Evolutionary conservation across 345 rosid species (phyloP), one percentile per base, ranked within the genome.

Genomic region (Acer yangbiense): DNA sequence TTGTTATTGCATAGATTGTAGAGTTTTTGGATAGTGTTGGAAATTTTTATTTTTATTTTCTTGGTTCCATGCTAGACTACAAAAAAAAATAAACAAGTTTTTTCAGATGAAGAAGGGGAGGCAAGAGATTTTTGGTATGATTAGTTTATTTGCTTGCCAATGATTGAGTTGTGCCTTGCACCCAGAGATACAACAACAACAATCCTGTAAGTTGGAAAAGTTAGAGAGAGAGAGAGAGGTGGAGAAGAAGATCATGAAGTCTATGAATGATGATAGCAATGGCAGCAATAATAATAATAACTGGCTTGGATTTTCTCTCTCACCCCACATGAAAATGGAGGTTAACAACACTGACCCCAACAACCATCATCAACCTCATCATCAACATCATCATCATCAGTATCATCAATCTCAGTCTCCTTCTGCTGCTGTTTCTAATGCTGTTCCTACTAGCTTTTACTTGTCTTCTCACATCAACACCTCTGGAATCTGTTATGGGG

Each of bases 271-370:
- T 65, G 82, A 69, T 58, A 79, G 27, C 86, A 82, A 82, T 71
- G 83, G 85, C 55, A 76, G 60, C 67, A 83, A 50, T 64, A 81
- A 43, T 43, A 43, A 52, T 71, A 81, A 61, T 16, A 85, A 83
- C 88, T 92, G 94, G 93, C 74, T 92, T 84, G 97, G 90, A 3
- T 92, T 92, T 58, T 92, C 97, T 60, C 90, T 92, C 77, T 89
- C 94, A 7, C 89, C 97, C 66, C 89, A 86, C 76, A 85, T 89
- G 91, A 91, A 86, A 84, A 88, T 91, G 92, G 96, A 90, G 84
- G 83, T 77, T 69, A 71, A 85, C 72, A 71, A 86, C 72, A 23
- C 83, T 75, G 83, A 77, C 21, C 77, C 80, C 63, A 35, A 35
- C 39, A 35, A 5, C 39, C 87, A 83, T 29, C 85, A 78, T 16